These are phyloP conservation scores for Blastobotrys arbuscula DNA, from an alignment of 1,139 yeast genomes.

Conservation along the genomic window DNA sequence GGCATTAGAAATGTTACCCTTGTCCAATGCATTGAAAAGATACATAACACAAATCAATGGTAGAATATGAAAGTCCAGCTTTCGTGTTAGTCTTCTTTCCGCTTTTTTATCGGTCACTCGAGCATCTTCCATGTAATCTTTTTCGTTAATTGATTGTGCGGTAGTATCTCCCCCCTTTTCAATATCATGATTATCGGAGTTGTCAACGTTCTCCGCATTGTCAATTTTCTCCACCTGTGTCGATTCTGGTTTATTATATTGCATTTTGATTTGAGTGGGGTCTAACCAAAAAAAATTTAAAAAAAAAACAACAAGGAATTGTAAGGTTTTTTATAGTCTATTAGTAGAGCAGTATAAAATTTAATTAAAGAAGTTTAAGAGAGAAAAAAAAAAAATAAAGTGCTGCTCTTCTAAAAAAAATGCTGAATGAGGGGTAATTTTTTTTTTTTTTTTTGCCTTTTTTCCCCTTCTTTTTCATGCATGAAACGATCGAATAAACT, in stretches of 20 bases:
- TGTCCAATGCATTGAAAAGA: conserved; percentile 54
- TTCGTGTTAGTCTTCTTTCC: conserved; percentile 31
- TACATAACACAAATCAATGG: conserved; percentile 54
- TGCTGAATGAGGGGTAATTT: too few relatives aligned
- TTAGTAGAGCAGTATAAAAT: too few relatives aligned
- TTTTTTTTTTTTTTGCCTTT: too few relatives aligned
- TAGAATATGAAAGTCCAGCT: conserved; percentile 49
- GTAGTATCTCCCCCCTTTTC: neutral
- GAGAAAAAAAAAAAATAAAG: too few relatives aligned
- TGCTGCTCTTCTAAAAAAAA: too few relatives aligned
- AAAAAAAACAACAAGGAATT: too few relatives aligned
- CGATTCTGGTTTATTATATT: neutral
- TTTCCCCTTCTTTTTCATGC: too few relatives aligned
- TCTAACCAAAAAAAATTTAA: neutral
- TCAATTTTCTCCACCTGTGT: neutral
- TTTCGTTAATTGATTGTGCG: neutral
- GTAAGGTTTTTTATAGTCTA: too few relatives aligned
- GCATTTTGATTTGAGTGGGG: neutral
- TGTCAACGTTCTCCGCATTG: neutral
- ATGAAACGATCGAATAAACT: too few relatives aligned
- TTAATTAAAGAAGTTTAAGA: too few relatives aligned
- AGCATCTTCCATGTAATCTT: conserved; percentile 16
- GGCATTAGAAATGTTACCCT: conserved; percentile 58
- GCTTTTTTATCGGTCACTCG: conserved; percentile 22
- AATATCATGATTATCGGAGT: neutral